These are phyloP conservation scores for Bifiguratus adelaidae DNA, from an alignment of 192 early-diverging fungal genomes.

Conservation along the genomic window DNA sequence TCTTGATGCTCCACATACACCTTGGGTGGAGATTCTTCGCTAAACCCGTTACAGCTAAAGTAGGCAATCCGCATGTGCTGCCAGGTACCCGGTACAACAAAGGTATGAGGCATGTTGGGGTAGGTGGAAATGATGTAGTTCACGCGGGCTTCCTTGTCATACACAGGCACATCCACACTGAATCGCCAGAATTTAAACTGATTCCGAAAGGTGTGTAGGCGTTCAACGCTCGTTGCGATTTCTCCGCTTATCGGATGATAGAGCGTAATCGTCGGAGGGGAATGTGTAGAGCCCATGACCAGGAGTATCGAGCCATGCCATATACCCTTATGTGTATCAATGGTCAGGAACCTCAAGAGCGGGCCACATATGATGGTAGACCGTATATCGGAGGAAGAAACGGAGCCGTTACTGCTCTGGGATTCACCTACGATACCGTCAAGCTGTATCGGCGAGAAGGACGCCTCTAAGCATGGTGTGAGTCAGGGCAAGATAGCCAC, in stretches of 20 bases:
- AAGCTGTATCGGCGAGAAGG: too few species aligned
- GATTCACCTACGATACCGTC: too few species aligned
- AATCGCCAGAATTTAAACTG: slow-evolving; percentile 56
- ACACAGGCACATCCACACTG: slow-evolving; percentile 34
- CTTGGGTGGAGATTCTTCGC: too few species aligned
- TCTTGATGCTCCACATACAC: too few species aligned
- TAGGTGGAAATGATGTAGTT: slow-evolving; percentile 27
- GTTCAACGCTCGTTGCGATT: too few species aligned
- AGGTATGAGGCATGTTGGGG: slow-evolving; percentile 33
- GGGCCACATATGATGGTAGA: slow-evolving; percentile 38
- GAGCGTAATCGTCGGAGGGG: slow-evolving; percentile 11
- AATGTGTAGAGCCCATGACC: slow-evolving; percentile 20
- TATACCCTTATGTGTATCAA: slow-evolving; percentile 18
- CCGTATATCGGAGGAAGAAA: too few species aligned
- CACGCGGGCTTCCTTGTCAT: neutral
- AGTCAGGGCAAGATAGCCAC: too few species aligned
- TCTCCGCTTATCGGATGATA: too few species aligned
- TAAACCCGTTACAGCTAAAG: slow-evolving; percentile 66
- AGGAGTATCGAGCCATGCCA: slow-evolving; percentile 36
- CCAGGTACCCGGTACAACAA: slow-evolving; percentile 25
- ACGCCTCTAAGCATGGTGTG: too few species aligned
- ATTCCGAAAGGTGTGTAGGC: slow-evolving; percentile 40
- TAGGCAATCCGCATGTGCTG: slow-evolving; percentile 57
- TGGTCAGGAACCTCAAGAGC: slow-evolving; percentile 27
- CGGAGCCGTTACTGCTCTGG: too few species aligned